Conservation (phyloP, 345 rosid species). For the Durio zibethinus region DNA sequence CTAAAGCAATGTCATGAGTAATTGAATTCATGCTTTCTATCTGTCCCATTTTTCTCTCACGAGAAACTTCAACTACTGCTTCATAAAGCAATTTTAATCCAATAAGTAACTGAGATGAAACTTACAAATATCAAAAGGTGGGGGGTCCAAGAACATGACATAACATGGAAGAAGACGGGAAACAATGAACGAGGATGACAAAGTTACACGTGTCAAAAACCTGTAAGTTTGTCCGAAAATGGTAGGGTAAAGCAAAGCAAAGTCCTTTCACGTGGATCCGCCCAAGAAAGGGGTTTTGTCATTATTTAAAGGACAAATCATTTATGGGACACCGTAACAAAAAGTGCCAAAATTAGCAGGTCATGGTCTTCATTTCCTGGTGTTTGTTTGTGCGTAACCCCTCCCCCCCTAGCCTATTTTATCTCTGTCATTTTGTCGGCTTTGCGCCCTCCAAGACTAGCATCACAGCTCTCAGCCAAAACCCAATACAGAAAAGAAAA, state of each 20-base stretch:
- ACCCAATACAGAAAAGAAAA: not conserved
- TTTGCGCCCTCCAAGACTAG: constrained; percentile 27
- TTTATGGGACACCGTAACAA: not conserved
- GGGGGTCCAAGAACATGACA: not conserved
- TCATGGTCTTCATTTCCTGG: not conserved
- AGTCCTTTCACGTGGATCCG: constrained; percentile 2
- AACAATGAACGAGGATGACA: not conserved
- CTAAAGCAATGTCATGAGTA: not conserved
- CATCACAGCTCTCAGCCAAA: constrained; percentile 6
- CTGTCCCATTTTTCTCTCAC: not conserved
- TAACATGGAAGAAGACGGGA: not conserved
- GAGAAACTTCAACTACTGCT: not conserved
- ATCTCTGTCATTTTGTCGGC: constrained; percentile 25
- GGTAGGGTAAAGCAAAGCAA: not conserved
- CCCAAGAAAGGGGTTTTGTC: not conserved
- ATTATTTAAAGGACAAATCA: not conserved
- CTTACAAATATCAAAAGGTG: not conserved
- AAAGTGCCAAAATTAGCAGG: constrained; percentile 8
- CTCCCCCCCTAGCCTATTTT: not conserved
- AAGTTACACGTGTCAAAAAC: not conserved
- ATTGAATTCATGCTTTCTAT: not conserved
- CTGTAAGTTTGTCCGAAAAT: not conserved
- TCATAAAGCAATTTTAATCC: not conserved
- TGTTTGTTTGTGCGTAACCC: not conserved
- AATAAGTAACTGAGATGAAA: not conserved